Evolutionary conservation across 1,284 basidiomycete genomes (phyloP).

Genomic region (Phellinidium pouzarii): DNA sequence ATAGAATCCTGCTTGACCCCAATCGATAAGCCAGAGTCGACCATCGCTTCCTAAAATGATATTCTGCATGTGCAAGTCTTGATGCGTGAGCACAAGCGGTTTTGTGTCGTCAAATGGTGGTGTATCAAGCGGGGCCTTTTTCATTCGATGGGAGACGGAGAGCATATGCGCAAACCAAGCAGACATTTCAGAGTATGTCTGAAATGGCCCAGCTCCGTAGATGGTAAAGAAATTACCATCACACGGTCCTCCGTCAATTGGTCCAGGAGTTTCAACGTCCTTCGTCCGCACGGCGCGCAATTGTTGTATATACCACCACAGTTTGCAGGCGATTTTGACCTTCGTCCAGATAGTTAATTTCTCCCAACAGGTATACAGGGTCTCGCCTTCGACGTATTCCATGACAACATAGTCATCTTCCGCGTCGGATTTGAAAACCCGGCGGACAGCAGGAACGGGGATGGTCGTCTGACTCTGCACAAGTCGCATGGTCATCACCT

Average conservation of each 20-base stretch:
- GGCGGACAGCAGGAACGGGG: not conserved
- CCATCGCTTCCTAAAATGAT: constrained; percentile 26
- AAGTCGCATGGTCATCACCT: not conserved
- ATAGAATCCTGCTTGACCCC: constrained; percentile 27
- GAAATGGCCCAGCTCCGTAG: not conserved
- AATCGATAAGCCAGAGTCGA: constrained; percentile 28
- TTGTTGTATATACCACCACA: not conserved
- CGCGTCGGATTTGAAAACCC: not conserved
- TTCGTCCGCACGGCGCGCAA: not conserved
- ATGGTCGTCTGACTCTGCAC: not conserved
- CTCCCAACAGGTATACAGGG: not conserved
- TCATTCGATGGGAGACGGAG: too few relatives aligned
- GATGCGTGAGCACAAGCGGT: constrained; percentile 27
- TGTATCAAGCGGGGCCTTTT: not conserved
- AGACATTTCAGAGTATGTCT: too few relatives aligned
- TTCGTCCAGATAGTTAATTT: not conserved
- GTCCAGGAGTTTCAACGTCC: not conserved
- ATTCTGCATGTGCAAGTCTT: constrained; percentile 25
- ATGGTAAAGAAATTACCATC: not conserved
- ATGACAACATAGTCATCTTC: not conserved
- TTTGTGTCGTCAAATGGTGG: constrained; percentile 23
- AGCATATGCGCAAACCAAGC: too few relatives aligned
- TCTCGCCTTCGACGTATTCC: not conserved
- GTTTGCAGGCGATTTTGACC: not conserved
- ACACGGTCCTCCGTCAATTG: not conserved